Conservation (phyloP, 2,329 filamentous ascomycete genomes). For the Phialophora chinensis region DNA sequence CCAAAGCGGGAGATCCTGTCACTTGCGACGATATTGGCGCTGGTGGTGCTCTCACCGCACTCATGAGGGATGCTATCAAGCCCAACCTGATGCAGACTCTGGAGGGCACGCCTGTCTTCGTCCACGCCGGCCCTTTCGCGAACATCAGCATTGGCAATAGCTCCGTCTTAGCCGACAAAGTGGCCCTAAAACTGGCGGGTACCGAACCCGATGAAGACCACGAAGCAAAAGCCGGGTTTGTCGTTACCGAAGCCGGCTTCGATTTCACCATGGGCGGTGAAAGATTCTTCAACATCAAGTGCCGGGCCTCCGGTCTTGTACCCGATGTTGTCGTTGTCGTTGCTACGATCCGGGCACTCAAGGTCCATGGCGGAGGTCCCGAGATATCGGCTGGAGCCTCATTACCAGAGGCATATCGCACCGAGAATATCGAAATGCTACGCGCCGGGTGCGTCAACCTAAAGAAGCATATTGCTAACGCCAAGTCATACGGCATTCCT, state of each 20-base stretch:
- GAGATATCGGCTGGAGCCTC: slow-evolving; percentile 85
- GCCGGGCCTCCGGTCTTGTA: slow-evolving; percentile 87
- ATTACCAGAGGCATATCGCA: slow-evolving; percentile 85
- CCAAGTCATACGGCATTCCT: slow-evolving; percentile 84
- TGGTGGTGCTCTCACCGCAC: slow-evolving; percentile 86
- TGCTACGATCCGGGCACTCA: slow-evolving; percentile 91
- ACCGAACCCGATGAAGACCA: slow-evolving; percentile 91
- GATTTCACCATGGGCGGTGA: slow-evolving; percentile 99
- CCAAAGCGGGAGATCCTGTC: slow-evolving; percentile 82
- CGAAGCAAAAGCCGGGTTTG: slow-evolving; percentile 82
- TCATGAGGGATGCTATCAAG: slow-evolving; percentile 99
- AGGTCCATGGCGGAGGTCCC: slow-evolving; percentile 96
- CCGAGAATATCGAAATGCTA: slow-evolving; percentile 91
- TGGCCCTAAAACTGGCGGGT: slow-evolving; percentile 93
- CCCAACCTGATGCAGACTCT: slow-evolving; percentile 98
- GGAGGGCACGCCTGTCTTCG: slow-evolving; percentile 95
- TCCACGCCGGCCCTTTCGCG: slow-evolving; percentile 95
- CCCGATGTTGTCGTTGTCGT: slow-evolving; percentile 95
- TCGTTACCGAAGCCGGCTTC: slow-evolving; percentile 96
- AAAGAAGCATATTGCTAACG: slow-evolving; percentile 92
- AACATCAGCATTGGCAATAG: slow-evolving; percentile 98
- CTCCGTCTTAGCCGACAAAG: slow-evolving; percentile 91
- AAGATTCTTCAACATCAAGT: slow-evolving; percentile 99
- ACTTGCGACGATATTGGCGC: slow-evolving; percentile 95
- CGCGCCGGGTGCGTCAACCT: slow-evolving; percentile 91